Evolutionary conservation across 2,329 filamentous ascomycete genomes (phyloP), one percentile per base, ranked within the genome.

Genomic region (Alternaria sp.): DNA sequence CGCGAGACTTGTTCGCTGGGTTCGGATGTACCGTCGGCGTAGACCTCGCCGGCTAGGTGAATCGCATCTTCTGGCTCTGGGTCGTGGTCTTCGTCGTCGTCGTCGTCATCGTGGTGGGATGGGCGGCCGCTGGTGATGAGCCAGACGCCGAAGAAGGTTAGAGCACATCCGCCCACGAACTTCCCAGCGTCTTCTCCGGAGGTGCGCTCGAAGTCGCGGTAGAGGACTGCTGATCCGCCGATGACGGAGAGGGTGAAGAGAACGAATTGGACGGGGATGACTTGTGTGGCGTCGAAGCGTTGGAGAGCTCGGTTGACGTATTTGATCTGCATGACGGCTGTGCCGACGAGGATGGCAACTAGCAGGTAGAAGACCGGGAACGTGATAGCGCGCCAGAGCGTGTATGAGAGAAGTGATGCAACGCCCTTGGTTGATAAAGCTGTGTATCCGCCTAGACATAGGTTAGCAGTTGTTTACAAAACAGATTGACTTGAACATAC

Each of bases 91-190:
- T 87, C 85, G 8, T 89, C 87, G 4, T 88, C 85, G 3, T 87
- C 87, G 3, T 88, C 85, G 3, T 87, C 85, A n/a, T 57, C 54
- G 14, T 65, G 50, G 16, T 60, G 60, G 4, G 58, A 55, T 6
- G 64, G 67, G 68, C 94, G 86, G 55, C 93, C 93, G 72, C 91
- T 97, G 2, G 95, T 98, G 74, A 99, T 97, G 68, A 97, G 86
- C 80, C 95, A 98, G n/a, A 99, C 95, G 10, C 95, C 95, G 61
- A 94, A 89, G 78, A 99, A 99, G 1, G 95, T 99, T 66, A 99
- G 81, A 5, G 92, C 84, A 79, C 95, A 99, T 38, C 95, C 95
- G 22, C 92, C 92, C 12, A 97, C 82, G 74, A 99, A 99, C 72
- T 97, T 97, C 58, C 83, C 82, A 3, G 92, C 92, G 71, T 92